Percentiles rank a stretch among this genome's conserved stretches.
Evolutionary conservation across 768 basidiomycete species (phyloP).

Genomic region (Cystobasidiopsis lactophilus): DNA sequence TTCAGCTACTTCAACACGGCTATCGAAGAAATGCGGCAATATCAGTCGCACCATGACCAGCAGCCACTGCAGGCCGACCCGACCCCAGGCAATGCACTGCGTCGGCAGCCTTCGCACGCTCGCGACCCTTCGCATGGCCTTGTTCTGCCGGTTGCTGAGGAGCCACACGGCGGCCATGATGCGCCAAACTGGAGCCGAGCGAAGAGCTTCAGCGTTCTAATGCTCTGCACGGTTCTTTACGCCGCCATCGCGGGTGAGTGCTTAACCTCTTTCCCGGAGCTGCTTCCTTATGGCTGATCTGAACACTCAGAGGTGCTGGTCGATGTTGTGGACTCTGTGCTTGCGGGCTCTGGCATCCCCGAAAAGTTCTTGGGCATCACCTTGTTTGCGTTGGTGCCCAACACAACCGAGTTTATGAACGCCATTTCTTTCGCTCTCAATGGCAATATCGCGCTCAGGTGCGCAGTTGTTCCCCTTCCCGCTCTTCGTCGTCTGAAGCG

Average conservation of each 20-base stretch:
- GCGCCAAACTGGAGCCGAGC: conserved; percentile 87
- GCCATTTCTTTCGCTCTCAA: conserved; percentile 94
- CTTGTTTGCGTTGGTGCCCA: conserved; percentile 88
- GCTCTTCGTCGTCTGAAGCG: background rate
- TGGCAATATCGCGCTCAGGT: conserved; percentile 92
- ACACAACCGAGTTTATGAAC: conserved; percentile 88
- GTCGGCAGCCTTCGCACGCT: conserved; percentile 26
- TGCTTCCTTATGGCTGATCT: background rate
- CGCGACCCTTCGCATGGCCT: conserved; percentile 28
- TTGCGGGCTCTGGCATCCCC: conserved; percentile 73
- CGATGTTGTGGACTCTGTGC: conserved; percentile 81
- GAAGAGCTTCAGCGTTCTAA: conserved; percentile 67
- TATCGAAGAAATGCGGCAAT: conserved; percentile 42
- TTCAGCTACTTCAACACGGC: too few species aligned
- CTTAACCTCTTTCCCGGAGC: background rate
- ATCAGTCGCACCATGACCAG: conserved; percentile 23
- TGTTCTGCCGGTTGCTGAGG: conserved; percentile 31
- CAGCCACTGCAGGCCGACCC: too few species aligned
- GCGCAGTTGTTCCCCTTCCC: conserved; percentile 2
- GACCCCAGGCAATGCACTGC: conserved; percentile 1
- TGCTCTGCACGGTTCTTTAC: conserved; percentile 77
- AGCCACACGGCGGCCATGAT: conserved; percentile 62
- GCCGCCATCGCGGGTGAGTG: conserved; percentile 78
- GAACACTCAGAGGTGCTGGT: conserved; percentile 54
- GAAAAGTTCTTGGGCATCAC: conserved; percentile 96